Percentiles rank a stretch among this genome's conserved stretches.
phyloP scores from a whole-genome alignment of 208 protist species.

The Wallacemonas sp. region DNA sequence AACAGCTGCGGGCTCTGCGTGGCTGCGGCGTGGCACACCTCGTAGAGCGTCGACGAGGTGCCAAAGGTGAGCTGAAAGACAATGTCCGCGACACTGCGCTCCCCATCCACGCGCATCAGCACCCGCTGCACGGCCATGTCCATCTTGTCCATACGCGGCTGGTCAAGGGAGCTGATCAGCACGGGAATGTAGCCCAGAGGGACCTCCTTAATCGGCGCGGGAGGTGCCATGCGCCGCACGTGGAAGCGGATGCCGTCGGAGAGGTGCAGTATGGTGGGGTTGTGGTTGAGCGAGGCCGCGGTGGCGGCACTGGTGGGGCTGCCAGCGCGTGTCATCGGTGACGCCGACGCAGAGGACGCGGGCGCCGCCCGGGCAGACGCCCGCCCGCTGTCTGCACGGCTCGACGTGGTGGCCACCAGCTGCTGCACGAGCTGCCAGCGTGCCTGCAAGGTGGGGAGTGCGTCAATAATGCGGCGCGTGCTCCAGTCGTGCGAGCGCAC shows the following conservation, averaged over 20 bases:
- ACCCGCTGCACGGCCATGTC: slow-evolving; percentile 71
- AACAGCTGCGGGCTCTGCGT: slow-evolving; percentile 25
- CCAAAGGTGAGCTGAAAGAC: slow-evolving; percentile 53
- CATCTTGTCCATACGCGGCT: slow-evolving; percentile 47
- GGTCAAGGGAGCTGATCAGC: slow-evolving; percentile 42
- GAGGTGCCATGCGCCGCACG: slow-evolving; percentile 59
- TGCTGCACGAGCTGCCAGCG: slow-evolving; percentile 18
- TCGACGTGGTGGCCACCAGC: neutral
- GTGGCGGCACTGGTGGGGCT: neutral
- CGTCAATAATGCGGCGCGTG: neutral
- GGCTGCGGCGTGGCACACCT: slow-evolving; percentile 38
- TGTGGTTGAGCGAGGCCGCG: neutral
- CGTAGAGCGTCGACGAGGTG: slow-evolving; percentile 45
- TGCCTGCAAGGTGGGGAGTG: slow-evolving; percentile 10
- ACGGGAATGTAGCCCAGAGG: slow-evolving; percentile 62
- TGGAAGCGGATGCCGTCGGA: slow-evolving; percentile 60
- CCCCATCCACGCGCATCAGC: slow-evolving; percentile 62
- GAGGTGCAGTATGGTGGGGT: slow-evolving; percentile 38
- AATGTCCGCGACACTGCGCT: slow-evolving; percentile 68
- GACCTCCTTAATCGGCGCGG: slow-evolving; percentile 38
- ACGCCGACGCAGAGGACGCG: no score
- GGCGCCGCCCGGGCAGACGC: no score
- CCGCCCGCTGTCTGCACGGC: no score
- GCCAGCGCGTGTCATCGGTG: no score
- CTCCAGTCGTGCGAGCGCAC: neutral